Evolutionary conservation across 768 basidiomycete species (phyloP).

Genomic region (Panus rudis): DNA sequence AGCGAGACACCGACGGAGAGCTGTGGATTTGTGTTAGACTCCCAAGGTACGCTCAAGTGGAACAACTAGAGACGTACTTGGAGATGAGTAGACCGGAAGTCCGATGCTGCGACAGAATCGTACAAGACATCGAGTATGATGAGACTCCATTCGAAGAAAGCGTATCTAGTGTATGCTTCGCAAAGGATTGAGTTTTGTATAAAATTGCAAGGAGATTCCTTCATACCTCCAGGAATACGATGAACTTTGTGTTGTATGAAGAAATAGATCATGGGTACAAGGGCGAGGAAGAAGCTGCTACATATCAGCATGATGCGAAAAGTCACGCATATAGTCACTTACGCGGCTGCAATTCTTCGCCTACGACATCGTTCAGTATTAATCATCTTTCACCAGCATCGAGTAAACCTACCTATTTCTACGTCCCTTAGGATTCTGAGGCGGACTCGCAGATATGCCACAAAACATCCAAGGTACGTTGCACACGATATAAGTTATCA

Average conservation of each 20-base stretch:
- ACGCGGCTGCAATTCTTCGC: conserved; percentile 46
- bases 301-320: conserved; percentile 2
- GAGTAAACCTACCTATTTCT: conserved; percentile 41
- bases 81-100: conserved; percentile 47
- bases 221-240: conserved; percentile 66
- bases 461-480: conserved; percentile 90
- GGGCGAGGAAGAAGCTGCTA: conserved; percentile 59
- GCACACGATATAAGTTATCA: conserved; percentile 80
- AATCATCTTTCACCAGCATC: neutral
- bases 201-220: neutral
- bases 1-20: conserved; percentile 18
- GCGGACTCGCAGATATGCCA: conserved; percentile 50
- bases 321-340: conserved; percentile 12
- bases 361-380: conserved; percentile 27
- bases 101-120: conserved; percentile 59
- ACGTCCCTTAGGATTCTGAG: conserved; percentile 30
- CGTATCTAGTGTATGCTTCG: conserved; percentile 81
- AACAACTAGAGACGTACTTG: conserved; percentile 31
- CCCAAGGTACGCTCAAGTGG: neutral
- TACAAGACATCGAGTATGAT: conserved; percentile 68
- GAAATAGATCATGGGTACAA: conserved; percentile 74
- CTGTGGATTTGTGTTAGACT: conserved; percentile 13
- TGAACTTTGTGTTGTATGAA: conserved; percentile 84
- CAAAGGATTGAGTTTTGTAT: neutral
- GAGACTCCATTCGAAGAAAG: conserved; percentile 84